These are phyloP conservation scores for Marasmius sp. DNA, from an alignment of 1,284 basidiomycete genomes.

Conservation along the genomic window DNA sequence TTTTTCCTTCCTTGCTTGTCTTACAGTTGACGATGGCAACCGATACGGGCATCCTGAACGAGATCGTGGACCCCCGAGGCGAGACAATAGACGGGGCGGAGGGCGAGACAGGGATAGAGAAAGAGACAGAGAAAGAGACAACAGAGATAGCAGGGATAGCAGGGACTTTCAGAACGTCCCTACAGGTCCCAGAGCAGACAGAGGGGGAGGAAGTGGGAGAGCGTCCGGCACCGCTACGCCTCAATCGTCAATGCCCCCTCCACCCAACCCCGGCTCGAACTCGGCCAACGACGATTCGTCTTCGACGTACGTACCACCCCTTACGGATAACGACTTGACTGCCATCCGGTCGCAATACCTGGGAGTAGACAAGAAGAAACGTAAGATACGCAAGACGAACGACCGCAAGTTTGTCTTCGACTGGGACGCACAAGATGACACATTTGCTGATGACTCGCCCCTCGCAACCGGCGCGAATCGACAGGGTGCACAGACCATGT, in stretches of 20 bases:
- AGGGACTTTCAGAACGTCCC: conserved; percentile 64
- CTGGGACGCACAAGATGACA: conserved; percentile 95
- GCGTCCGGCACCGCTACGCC: conserved; percentile 26
- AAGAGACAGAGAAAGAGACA: conserved; percentile 29
- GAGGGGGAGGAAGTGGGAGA: conserved; percentile 42
- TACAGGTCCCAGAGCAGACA: conserved; percentile 82
- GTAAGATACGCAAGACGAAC: conserved; percentile 89
- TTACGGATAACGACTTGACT: conserved; percentile 73
- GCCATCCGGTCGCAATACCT: conserved; percentile 88
- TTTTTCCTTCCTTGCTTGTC: conserved; percentile 16
- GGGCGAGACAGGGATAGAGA: conserved; percentile 10
- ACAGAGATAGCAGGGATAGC: conserved; percentile 29
- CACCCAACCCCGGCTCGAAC: conserved; percentile 36
- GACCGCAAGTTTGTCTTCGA: conserved; percentile 98
- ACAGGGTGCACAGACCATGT: conserved; percentile 85
- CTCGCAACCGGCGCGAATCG: conserved; percentile 61
- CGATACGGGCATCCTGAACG: conserved; percentile 54
- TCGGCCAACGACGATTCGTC: conserved; percentile 27
- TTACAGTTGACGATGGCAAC: conserved; percentile 55
- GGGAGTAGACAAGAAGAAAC: conserved; percentile 90
- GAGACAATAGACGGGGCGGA: neutral
- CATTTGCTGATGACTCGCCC: conserved; percentile 69
- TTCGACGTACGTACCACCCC: conserved; percentile 62
- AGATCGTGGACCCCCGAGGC: conserved; percentile 32
- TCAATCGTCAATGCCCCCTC: conserved; percentile 45